Evolutionary conservation across 1,139 yeast genomes (phyloP).

Genomic region (Yamadazyma atlantica): DNA sequence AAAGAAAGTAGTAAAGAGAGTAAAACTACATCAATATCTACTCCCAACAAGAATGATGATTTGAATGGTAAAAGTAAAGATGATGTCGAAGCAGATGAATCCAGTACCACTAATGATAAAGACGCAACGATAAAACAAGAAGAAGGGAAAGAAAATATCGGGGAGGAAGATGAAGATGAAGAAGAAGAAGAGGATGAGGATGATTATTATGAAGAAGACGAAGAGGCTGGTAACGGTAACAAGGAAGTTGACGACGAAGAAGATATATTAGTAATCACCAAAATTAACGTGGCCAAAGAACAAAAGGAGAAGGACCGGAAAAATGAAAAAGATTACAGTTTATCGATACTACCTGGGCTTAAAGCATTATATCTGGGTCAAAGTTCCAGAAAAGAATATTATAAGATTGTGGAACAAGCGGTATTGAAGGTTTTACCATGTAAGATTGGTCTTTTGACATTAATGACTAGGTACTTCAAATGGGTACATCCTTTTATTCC

Average conservation of each 20-base stretch:
- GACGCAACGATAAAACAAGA: too few species aligned
- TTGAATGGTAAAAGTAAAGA: too few species aligned
- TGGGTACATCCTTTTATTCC: slow-evolving; percentile 44
- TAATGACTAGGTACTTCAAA: slow-evolving; percentile 39
- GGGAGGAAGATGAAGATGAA: slow-evolving; percentile 6
- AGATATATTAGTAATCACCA: slow-evolving; percentile 15
- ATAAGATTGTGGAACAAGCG: slow-evolving; percentile 28
- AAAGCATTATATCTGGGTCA: slow-evolving; percentile 20
- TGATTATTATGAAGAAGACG: slow-evolving; percentile 14
- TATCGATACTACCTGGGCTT: slow-evolving; percentile 22
- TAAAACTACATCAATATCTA: too few species aligned
- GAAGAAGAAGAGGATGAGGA: slow-evolving; percentile 12
- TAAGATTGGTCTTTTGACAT: slow-evolving; percentile 25
- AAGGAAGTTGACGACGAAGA: slow-evolving; percentile 13
- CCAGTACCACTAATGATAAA: too few species aligned
- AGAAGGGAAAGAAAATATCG: neutral
- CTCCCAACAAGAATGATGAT: too few species aligned
- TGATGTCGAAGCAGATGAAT: too few species aligned
- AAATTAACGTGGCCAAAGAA: slow-evolving; percentile 11
- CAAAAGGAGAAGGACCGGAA: slow-evolving; percentile 9
- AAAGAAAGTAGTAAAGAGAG: too few species aligned
- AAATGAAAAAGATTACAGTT: slow-evolving; percentile 10
- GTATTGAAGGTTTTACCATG: slow-evolving; percentile 33
- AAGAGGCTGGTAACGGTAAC: slow-evolving; percentile 9
- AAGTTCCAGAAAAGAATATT: slow-evolving; percentile 25